A percentile compares a stretch with the other conserved stretches of the same genome.
Conservation (phyloP, 2,329 filamentous ascomycete genomes). For the Cladosporium phlei region DNA sequence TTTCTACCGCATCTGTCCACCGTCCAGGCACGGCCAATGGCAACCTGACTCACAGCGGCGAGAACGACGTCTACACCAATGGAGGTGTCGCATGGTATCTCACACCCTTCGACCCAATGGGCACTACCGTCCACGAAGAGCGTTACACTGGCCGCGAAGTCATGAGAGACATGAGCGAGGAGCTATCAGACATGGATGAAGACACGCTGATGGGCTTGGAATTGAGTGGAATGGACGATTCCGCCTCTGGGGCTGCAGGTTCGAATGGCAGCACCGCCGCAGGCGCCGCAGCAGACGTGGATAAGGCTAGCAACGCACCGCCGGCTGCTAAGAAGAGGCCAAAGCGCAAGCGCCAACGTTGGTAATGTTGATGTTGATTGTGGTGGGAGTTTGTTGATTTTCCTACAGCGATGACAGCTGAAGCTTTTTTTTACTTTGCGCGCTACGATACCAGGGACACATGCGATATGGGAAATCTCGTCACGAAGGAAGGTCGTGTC, state of each 20-base stretch:
- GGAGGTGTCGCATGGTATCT: slow-evolving; percentile 90
- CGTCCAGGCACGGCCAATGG: slow-evolving; percentile 26
- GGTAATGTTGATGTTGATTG: slow-evolving; percentile 5
- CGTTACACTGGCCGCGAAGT: slow-evolving; percentile 69
- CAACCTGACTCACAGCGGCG: slow-evolving; percentile 30
- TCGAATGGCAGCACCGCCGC: slow-evolving; percentile 1
- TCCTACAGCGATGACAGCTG: neutral
- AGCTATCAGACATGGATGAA: slow-evolving; percentile 82
- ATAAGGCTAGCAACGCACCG: neutral
- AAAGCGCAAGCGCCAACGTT: slow-evolving; percentile 5
- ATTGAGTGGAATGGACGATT: slow-evolving; percentile 6
- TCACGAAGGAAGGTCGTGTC: slow-evolving; percentile 25
- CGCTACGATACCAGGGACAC: slow-evolving; percentile 3
- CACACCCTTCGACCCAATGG: slow-evolving; percentile 69
- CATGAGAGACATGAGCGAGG: slow-evolving; percentile 68
- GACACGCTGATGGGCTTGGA: slow-evolving; percentile 68
- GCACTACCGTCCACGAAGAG: slow-evolving; percentile 75
- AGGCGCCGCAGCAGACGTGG: neutral
- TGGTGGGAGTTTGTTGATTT: neutral
- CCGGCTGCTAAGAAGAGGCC: slow-evolving; percentile 10
- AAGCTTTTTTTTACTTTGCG: neutral
- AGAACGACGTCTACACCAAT: slow-evolving; percentile 45
- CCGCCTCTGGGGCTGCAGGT: slow-evolving; percentile 3
- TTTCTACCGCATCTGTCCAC: slow-evolving; percentile 39
- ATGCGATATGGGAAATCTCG: neutral